Base-by-base conservation (phyloP, 2,329 filamentous ascomycete genomes). In the Colletotrichum sp. region DNA sequence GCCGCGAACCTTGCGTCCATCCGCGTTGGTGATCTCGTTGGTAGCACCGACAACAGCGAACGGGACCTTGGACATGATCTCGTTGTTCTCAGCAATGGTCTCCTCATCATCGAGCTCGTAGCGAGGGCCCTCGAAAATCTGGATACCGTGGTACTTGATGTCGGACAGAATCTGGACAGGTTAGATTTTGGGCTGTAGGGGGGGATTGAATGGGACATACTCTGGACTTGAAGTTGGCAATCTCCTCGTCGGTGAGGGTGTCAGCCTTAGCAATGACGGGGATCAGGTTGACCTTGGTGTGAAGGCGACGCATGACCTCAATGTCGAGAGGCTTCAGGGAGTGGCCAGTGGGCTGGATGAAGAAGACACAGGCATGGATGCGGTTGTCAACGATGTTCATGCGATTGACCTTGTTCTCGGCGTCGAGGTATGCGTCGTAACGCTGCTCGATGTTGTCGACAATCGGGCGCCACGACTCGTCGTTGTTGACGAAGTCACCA, bases 351-450 rank as follows among this genome's bases (percentile, higher is more conserved):
- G 97, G 97, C 89, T 99, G 96, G 82, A 99, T 98, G 90, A 99
- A 99, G 92, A 98, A 99, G 78, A 99, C 97, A 83, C 97, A 98
- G 72, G 97, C 97, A 83, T 99, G 97, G 78, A 99, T 97, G 82
- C 97, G 95, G 91, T 98, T 99, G 89, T 99, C 97, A 78, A 99
- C 94, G 86, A 98, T 98, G 91, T 99, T 99, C 93, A 98, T 98
- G 82, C 97, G 95, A 91, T 99, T 99, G 85, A 99, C 96, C 92
- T 98, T 99, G 93, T 99, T 99, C 92, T 99, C 97, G 61, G 97
- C 96, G 87, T 99, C 97, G 76, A 99, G 91, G 87, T 98, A 99
- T 70, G 97, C 96, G 87, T 99, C 97, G 83, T 97, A 99, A 80
- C 97, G 95, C 91, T 98, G 96, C 91, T 99, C 97, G 83, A 99